Base-by-base conservation (phyloP, 2,329 filamentous ascomycete genomes). In the Arthrobotrys megalospora region DNA sequence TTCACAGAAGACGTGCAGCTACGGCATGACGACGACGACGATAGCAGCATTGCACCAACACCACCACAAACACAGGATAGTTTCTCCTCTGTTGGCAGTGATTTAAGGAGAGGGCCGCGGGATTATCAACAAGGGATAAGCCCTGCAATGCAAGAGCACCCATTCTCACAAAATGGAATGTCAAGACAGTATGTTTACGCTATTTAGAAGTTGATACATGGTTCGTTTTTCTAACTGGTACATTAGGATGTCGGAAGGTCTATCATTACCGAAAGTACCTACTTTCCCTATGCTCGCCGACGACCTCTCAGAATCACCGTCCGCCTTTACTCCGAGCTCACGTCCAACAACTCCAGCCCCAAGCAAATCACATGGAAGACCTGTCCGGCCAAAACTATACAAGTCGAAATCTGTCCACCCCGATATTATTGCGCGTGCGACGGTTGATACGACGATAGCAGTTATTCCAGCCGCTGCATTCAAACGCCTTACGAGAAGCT, bases 381-480 rank as follows among this genome's bases (percentile, higher is more conserved):
- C 53, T 36, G 72, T 79, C 43, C 62, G 69, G 83, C 83, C 14
- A 84, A 86, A 36, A 89, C 80, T 67, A 70, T 78, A 52, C 82
- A 85, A 82, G 80, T 81, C 89, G 10, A 91, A 91, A 80, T 98
- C 96, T 12, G 94, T 93, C 0, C 96, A 99, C 84, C 96, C 96
- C 10, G 96, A 99, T 82, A 96, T 99, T 79, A 93, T 99, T 80
- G 96, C 95, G n/a, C 89, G 96, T 80, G 96, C 96, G 5, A 96
- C 94, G 14, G 92, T 96, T 24, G 96, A 99, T 83, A 99, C 96
- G 0, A 99, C 96, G 0, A 97, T 99, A 84, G 96, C 96, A 5
- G 96, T 99, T 80, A 99, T 99, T 72, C 96, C 96, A 0, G 96
- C 96, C 0, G 97, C 94, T 83, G 96, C 96, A 2, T 99, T 99